Conservation (phyloP, 2,329 filamentous ascomycete species). For the Leptographium procerum region DNA sequence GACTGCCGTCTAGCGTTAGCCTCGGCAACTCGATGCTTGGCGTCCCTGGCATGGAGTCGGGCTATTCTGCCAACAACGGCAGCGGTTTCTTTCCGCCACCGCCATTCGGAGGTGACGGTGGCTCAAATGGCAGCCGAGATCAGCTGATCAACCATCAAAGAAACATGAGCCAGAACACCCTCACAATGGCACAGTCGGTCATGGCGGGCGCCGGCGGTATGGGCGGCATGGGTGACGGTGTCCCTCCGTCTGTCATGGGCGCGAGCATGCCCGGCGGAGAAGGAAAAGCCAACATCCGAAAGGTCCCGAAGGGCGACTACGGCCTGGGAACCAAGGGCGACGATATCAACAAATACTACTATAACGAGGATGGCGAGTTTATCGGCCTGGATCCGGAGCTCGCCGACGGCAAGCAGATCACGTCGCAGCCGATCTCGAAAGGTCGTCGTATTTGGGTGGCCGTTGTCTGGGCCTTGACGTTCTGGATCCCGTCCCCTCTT, state of each 20-base stretch:
- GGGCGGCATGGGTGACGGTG: constrained; percentile 34
- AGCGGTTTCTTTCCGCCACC: constrained; percentile 61
- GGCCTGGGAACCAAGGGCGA: constrained; percentile 83
- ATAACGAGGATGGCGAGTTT: constrained; percentile 58
- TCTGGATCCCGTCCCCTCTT: constrained; percentile 83
- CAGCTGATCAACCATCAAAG: constrained; percentile 57
- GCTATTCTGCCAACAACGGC: constrained; percentile 54
- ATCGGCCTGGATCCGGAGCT: constrained; percentile 66
- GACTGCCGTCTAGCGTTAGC: constrained; percentile 16
- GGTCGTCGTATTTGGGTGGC: constrained; percentile 68
- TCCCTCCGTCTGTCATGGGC: constrained; percentile 32
- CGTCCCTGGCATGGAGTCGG: constrained; percentile 51
- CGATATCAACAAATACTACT: constrained; percentile 61
- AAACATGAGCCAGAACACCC: constrained; percentile 43
- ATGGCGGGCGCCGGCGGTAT: constrained; percentile 10
- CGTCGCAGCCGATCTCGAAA: constrained; percentile 52
- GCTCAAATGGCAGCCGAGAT: constrained; percentile 58
- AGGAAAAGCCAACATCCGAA: constrained; percentile 46
- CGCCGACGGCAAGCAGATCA: constrained; percentile 64
- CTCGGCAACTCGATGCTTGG: constrained; percentile 16
- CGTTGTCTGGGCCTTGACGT: constrained; percentile 78
- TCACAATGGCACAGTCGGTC: constrained; percentile 26
- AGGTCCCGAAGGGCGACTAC: constrained; percentile 63
- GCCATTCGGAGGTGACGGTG: constrained; percentile 37
- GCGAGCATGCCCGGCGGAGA: not conserved